Percentiles rank a stretch among this genome's conserved stretches.
Conservation (phyloP, 139 green algal species). For the Monoraphidium neglectum region DNA sequence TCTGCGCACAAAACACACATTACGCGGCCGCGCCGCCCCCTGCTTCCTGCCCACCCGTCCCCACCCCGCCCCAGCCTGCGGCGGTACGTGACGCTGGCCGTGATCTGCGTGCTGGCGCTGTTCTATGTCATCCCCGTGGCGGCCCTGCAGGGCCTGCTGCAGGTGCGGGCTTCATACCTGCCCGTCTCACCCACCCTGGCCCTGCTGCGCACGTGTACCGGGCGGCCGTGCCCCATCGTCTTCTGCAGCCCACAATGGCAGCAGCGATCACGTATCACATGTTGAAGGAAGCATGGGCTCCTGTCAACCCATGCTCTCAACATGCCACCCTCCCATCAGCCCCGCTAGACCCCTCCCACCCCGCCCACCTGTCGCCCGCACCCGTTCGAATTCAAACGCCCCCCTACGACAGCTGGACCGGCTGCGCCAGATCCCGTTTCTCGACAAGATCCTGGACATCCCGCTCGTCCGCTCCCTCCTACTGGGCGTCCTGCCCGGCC, state of each 20-base stretch:
- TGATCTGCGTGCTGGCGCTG: constrained; percentile 42
- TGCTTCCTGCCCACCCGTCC: no score
- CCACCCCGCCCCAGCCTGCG: constrained; percentile 1
- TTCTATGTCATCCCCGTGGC: constrained; percentile 31
- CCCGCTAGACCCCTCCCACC: constrained; percentile 33
- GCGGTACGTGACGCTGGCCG: constrained; percentile 3
- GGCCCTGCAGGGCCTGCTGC: constrained; percentile 30
- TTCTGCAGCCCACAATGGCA: no score
- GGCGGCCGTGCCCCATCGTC: no score
- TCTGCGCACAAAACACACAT: no score
- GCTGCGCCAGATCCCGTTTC: constrained; percentile 2
- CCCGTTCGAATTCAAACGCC: constrained; percentile 42
- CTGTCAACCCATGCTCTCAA: no score
- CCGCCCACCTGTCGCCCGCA: constrained; percentile 3
- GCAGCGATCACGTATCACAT: no score
- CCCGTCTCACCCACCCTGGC: no score
- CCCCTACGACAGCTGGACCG: constrained; percentile 20
- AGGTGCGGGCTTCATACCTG: constrained; percentile 30
- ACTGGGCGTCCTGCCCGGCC: constrained; percentile 28
- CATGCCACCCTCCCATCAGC: no score
- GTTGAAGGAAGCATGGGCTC: no score
- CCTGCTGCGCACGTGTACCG: no score
- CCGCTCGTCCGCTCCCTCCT: constrained; percentile 20
- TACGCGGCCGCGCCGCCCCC: no score
- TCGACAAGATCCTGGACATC: constrained; percentile 4